Evolutionary conservation across 1,139 yeast species (phyloP).

Genomic region (Yamadazyma epiphylla): DNA sequence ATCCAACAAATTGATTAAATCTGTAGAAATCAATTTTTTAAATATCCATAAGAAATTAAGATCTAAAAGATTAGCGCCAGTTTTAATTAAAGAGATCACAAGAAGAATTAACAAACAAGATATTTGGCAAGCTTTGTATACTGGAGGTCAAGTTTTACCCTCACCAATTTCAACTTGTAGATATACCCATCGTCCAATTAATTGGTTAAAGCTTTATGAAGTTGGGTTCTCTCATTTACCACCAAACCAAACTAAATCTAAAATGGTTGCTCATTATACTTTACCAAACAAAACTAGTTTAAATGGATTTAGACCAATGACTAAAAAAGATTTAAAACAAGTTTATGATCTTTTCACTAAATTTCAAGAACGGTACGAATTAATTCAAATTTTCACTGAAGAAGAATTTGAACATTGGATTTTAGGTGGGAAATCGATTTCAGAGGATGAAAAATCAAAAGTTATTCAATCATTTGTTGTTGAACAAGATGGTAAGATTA

Average conservation of each 20-base stretch:
- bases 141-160: conserved; percentile 90
- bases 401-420: conserved; percentile 86
- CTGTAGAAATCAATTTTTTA: conserved; percentile 90
- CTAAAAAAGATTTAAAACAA: conserved; percentile 56
- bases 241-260: conserved; percentile 65
- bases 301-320: conserved; percentile 64
- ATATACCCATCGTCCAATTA: conserved; percentile 89
- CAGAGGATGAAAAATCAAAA: conserved; percentile 20
- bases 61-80: conserved; percentile 92
- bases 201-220: conserved; percentile 86
- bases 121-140: conserved; percentile 95
- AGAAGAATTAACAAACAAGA: conserved; percentile 80
- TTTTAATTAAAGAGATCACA: conserved; percentile 88
- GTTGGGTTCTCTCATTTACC: conserved; percentile 89
- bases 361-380: conserved; percentile 68
- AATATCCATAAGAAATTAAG: conserved; percentile 93
- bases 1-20: conserved; percentile 44
- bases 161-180: conserved; percentile 89
- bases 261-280: conserved; percentile 78
- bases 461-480: conserved; percentile 82
- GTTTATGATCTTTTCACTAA: conserved; percentile 55
- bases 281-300: conserved; percentile 59
- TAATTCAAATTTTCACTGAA: conserved; percentile 63
- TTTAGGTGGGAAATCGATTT: conserved; percentile 41
- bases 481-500: conserved; percentile 61